These are phyloP conservation scores for Nitzschia sp. DNA, from an alignment of 108 stramenopile genomes.

Conservation along the genomic window DNA sequence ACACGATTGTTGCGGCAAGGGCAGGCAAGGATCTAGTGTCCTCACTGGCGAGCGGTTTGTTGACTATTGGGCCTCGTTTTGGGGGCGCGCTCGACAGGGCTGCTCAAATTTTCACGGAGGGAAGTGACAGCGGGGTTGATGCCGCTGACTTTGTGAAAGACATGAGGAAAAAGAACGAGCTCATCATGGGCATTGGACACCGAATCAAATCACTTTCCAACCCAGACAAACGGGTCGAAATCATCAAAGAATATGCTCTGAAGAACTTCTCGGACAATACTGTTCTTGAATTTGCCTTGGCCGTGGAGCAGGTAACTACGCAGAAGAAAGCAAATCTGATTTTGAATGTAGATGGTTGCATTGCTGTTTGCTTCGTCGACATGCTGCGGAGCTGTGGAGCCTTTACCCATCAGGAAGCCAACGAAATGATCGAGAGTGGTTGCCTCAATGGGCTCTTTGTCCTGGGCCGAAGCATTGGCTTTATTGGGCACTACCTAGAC, in stretches of 20 bases:
- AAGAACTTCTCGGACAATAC: constrained; percentile 80
- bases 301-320: constrained; percentile 88
- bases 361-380: constrained; percentile 92
- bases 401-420: constrained; percentile 83
- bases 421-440: constrained; percentile 84
- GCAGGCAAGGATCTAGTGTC: constrained; percentile 93
- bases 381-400: constrained; percentile 90
- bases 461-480: constrained; percentile 83
- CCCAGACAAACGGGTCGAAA: constrained; percentile 88
- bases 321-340: constrained; percentile 89
- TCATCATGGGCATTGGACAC: constrained; percentile 96
- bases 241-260: constrained; percentile 85
- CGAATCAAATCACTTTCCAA: constrained; percentile 81
- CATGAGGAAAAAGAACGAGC: constrained; percentile 78
- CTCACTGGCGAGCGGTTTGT: constrained; percentile 75
- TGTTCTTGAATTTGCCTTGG: constrained; percentile 86
- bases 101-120: constrained; percentile 73
- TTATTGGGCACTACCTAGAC: constrained; percentile 91
- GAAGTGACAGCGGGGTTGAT: constrained; percentile 65
- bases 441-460: constrained; percentile 92
- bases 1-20: constrained; percentile 90
- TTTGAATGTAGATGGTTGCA: constrained; percentile 93
- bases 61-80: constrained; percentile 92
- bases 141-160: constrained; percentile 77
- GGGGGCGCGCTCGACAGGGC: constrained; percentile 92